phyloP scores from a whole-genome alignment of 768 basidiomycete species.

The Phaffia tasmanica region DNA sequence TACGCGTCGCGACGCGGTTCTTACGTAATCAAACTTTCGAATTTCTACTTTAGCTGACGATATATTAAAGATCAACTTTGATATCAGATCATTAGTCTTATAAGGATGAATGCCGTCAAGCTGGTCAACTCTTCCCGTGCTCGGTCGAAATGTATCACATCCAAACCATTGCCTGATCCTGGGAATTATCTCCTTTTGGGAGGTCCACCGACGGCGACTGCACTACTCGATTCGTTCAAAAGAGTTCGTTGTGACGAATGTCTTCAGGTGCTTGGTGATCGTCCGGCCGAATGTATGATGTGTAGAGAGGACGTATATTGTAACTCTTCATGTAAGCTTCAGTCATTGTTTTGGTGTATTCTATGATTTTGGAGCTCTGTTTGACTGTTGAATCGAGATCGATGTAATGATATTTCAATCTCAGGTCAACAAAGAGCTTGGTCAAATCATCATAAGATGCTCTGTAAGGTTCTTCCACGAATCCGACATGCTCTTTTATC shows the following conservation, averaged over 20 bases:
- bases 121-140: neutral
- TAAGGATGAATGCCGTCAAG: too few relatives aligned
- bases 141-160: neutral
- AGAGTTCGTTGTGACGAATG: constrained; percentile 19
- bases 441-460: constrained; percentile 14
- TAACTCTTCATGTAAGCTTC: neutral
- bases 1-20: too few relatives aligned
- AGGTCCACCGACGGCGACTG: neutral
- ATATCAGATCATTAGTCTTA: too few relatives aligned
- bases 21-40: too few relatives aligned
- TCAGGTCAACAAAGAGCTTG: constrained; percentile 14
- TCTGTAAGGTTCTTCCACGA: constrained; percentile 4
- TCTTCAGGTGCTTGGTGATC: neutral
- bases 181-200: constrained; percentile 4
- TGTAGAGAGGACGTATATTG: constrained; percentile 21
- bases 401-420: neutral
- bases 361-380: too few relatives aligned
- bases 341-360: neutral
- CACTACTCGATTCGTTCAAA: constrained; percentile 11
- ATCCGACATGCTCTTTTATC: constrained; percentile 9
- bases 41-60: too few relatives aligned
- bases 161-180: neutral
- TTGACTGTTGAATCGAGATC: neutral
- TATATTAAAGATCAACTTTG: too few relatives aligned
- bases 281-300: neutral